Base-by-base conservation (phyloP, 495 filamentous ascomycete genomes). In the Sabuloglossum arenarium region DNA sequence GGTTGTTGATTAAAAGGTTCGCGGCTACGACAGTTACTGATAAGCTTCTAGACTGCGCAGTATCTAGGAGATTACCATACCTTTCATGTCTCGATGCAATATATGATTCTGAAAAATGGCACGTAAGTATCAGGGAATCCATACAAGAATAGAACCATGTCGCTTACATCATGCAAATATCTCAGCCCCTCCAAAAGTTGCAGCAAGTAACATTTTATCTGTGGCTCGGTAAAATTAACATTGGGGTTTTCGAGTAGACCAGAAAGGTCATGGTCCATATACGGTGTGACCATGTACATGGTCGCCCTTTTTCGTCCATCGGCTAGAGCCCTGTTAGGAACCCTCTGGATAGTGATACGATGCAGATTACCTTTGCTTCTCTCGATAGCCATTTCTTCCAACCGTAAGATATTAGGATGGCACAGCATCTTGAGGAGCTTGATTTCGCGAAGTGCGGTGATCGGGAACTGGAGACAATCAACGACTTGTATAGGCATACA, bases 211-310 rank as follows among this genome's bases (percentile, higher is more conserved):
- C 91, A 97, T 67, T 99, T 99, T 64, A 96, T 94, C 66, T 97
- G 88, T 6, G 84, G 78, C 63, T 88, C 80, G 9, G 80, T 85
- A 59, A 99, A 87, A 14, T 78, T 76, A 54, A 97, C 89, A 5
- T 78, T 76, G 28, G 90, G 89, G 61, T 99, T 99, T 65, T 96
- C 91, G 59, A 99, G 77, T 14, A 99, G 77, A 55, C 91, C 91
- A 19, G 90, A 94, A 6, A 99, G 75, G 65, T 99, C 91, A 65
- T 99, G 91, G 62, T 97, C 91, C 90, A 97, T 95, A 65, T 97
- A 99, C 31, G 89, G 90, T 25, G 82, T 94, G 53, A 96, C 91
- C 91, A 99, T 99, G 66, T 95, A 97, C 75, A 97, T 85, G 65
- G 86, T 86, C 0, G 85, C 82, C 57, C 83, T 80, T 67, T 88